These are phyloP conservation scores for Protomyces arabidopsidicola DNA, from an alignment of 1,139 yeast species.

Conservation along the genomic window DNA sequence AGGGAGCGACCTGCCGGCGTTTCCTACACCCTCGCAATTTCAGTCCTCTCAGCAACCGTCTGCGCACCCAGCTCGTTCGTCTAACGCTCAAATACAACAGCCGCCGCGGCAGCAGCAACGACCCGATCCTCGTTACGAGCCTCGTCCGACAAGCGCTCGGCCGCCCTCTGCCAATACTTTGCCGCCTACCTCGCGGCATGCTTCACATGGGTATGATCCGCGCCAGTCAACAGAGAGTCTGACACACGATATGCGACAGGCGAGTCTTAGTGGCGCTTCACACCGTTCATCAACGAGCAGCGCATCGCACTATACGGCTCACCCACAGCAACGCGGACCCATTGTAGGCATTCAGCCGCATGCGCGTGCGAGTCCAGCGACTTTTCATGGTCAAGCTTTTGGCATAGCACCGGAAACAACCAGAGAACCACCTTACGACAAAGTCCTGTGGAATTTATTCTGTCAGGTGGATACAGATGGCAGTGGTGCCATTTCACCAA, in stretches of 20 bases:
- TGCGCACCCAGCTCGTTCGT: background rate
- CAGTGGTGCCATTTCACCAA: slow-evolving; percentile 13
- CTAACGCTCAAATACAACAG: background rate
- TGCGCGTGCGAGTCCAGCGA: slow-evolving; percentile 1
- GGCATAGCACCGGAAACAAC: slow-evolving; percentile 11
- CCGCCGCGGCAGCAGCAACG: background rate
- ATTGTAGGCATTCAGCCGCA: slow-evolving; percentile 9
- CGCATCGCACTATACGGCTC: background rate
- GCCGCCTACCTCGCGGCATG: background rate
- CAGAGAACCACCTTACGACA: slow-evolving; percentile 15
- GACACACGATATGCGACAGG: background rate
- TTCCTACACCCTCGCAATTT: background rate
- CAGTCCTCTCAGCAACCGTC: background rate
- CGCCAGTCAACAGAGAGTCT: background rate
- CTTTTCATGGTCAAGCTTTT: slow-evolving; percentile 21
- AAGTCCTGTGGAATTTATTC: slow-evolving; percentile 18
- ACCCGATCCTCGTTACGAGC: background rate
- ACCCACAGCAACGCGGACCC: background rate
- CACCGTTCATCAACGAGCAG: background rate
- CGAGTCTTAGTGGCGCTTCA: background rate
- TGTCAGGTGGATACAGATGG: slow-evolving; percentile 28
- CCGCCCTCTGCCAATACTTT: background rate
- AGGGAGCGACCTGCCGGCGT: background rate
- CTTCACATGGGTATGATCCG: background rate
- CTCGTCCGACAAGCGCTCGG: background rate